Percentiles rank a stretch among this genome's conserved stretches.
Evolutionary conservation across 106 monocot species (phyloP).

Genomic region (Phalaenopsis aphrodite): DNA sequence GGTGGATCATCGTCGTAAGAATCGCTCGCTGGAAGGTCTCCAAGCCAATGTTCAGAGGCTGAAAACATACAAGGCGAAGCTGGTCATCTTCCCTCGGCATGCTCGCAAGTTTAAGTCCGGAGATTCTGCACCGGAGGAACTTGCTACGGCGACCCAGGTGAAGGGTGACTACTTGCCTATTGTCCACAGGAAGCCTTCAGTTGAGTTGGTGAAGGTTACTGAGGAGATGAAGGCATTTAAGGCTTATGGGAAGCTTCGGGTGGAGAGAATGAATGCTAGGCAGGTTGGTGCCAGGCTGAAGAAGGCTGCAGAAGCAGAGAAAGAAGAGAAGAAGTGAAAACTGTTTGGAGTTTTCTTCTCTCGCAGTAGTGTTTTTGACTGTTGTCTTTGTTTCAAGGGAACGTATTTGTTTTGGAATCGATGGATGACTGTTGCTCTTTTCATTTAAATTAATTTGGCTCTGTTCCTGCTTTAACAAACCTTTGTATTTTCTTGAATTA

Average conservation of each 20-base stretch:
- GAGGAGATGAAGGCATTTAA: conserved; percentile 64
- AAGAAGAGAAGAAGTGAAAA: conserved; percentile 58
- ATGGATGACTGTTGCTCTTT: no score
- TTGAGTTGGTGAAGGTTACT: conserved; percentile 35
- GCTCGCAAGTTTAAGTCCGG: conserved; percentile 44
- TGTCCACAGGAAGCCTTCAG: conserved; percentile 22
- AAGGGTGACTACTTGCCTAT: conserved; percentile 31
- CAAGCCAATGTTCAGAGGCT: conserved; percentile 52
- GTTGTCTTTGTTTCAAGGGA: no score
- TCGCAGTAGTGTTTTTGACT: no score
- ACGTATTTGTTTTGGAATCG: no score
- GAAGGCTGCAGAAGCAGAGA: conserved; percentile 70
- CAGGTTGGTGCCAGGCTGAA: conserved; percentile 56
- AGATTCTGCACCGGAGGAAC: conserved; percentile 34
- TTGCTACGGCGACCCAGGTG: conserved; percentile 33
- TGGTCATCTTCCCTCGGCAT: conserved; percentile 44
- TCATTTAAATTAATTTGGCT: no score
- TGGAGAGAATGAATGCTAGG: conserved; percentile 41
- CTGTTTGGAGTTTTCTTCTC: not conserved
- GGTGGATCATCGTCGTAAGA: conserved; percentile 57
- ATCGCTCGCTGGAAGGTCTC: conserved; percentile 30
- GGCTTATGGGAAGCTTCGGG: conserved; percentile 40
- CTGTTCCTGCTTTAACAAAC: no score
- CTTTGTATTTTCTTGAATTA: no score
- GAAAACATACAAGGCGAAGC: conserved; percentile 44